Conservation (phyloP, 2,329 filamentous ascomycete genomes). For the Aquanectria penicillioides region DNA sequence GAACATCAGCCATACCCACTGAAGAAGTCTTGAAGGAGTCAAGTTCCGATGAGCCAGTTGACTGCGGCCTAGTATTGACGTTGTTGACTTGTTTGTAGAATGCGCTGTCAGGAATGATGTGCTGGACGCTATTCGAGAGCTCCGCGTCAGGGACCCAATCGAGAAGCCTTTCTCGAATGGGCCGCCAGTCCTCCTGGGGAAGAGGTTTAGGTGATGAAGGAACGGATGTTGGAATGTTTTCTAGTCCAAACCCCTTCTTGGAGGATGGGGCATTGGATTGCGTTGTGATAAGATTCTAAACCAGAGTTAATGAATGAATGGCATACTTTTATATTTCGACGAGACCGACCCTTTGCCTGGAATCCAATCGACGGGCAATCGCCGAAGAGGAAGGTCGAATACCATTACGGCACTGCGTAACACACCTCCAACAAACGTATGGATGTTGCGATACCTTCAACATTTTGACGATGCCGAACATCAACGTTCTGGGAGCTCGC, state of each 20-base stretch:
- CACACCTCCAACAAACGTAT: conserved; percentile 49
- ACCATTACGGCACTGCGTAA: conserved; percentile 32
- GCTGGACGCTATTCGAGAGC: not conserved
- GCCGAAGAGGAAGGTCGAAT: conserved; percentile 7
- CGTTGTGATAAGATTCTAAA: conserved; percentile 26
- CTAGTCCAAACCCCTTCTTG: conserved; percentile 19
- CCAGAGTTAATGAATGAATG: not conserved
- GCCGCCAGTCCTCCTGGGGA: conserved; percentile 18
- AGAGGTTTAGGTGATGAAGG: not conserved
- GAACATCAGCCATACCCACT: conserved; percentile 35
- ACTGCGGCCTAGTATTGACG: conserved; percentile 45
- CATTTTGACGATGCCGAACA: conserved; percentile 37
- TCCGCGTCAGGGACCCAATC: conserved; percentile 30
- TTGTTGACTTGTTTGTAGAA: conserved; percentile 44
- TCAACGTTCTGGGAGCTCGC: not conserved
- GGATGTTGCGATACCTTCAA: conserved; percentile 42
- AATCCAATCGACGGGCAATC: conserved; percentile 15
- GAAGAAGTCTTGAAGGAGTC: conserved; percentile 40
- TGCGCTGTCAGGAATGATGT: conserved; percentile 34
- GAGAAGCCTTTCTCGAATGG: conserved; percentile 35
- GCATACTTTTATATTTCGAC: not conserved
- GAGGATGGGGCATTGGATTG: conserved; percentile 1
- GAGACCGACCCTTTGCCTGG: conserved; percentile 26
- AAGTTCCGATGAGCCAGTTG: conserved; percentile 46
- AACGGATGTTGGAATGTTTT: conserved; percentile 30